phyloP scores from a whole-genome alignment of 1,139 yeast species.

The Debaryomyces nepalensis region DNA sequence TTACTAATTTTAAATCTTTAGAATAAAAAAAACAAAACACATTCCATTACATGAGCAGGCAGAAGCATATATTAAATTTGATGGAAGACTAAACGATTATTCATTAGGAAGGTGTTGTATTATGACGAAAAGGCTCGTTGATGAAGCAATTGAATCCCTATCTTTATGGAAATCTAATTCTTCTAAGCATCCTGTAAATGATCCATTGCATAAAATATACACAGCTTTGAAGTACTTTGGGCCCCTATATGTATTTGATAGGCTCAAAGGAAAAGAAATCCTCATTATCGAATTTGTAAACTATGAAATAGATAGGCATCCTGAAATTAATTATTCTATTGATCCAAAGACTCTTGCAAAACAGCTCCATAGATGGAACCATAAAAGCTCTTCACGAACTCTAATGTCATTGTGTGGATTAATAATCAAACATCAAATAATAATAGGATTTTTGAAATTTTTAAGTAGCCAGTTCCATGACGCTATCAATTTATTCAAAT shows the following conservation, averaged over 20 bases:
- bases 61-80: constrained; percentile 19
- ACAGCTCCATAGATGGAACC: constrained; percentile 19
- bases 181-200: constrained; percentile 10
- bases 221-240: constrained; percentile 24
- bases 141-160: constrained; percentile 13
- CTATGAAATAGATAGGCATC: constrained; percentile 17
- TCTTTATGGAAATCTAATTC: constrained; percentile 13
- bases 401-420: constrained; percentile 15
- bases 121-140: constrained; percentile 13
- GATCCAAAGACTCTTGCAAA: constrained; percentile 19
- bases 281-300: constrained; percentile 17
- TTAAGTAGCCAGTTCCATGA: constrained; percentile 10
- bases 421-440: constrained; percentile 22
- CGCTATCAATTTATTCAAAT: constrained; percentile 22
- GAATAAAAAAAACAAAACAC: background rate
- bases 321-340: constrained; percentile 22
- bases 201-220: constrained; percentile 19
- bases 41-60: constrained; percentile 30
- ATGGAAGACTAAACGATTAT: constrained; percentile 21
- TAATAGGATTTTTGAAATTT: constrained; percentile 20
- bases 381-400: constrained; percentile 12
- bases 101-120: constrained; percentile 26
- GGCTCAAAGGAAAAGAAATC: constrained; percentile 15
- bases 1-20: background rate
- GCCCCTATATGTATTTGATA: constrained; percentile 28